A percentile compares a stretch with the other conserved stretches of the same genome.
phyloP scores from a whole-genome alignment of 2,329 filamentous ascomycete species.

The Cadophora sp. region DNA sequence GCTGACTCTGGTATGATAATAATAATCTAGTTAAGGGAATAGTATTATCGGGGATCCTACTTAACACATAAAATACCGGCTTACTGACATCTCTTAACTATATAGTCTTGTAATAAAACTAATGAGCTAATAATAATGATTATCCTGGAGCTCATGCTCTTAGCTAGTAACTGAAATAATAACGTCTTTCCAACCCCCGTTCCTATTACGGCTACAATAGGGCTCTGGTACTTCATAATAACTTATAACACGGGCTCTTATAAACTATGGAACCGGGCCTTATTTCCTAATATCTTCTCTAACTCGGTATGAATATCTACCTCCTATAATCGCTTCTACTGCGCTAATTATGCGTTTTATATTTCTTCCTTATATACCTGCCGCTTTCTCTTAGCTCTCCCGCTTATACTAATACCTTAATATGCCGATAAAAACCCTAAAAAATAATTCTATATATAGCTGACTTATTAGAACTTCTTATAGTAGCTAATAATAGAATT shows the following conservation, averaged over 20 bases:
- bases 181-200: no score
- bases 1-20: background rate
- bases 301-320: no score
- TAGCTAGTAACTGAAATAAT: no score
- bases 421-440: slow-evolving; percentile 24
- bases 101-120: no score
- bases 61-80: background rate
- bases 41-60: background rate
- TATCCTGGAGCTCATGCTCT: no score
- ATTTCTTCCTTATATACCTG: slow-evolving; percentile 24
- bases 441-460: slow-evolving; percentile 23
- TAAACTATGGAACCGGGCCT: slow-evolving; percentile 16
- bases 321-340: no score
- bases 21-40: slow-evolving; percentile 8
- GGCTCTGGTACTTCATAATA: slow-evolving; percentile 19
- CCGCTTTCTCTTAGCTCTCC: slow-evolving; percentile 22
- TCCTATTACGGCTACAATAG: no score
- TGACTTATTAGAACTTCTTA: background rate
- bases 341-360: background rate
- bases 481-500: no score
- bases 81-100: no score
- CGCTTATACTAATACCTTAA: slow-evolving; percentile 19
- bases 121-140: no score
- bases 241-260: no score
- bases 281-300: slow-evolving; percentile 10